Conservation (phyloP, 2,329 filamentous ascomycete species). For the Cercospora citrullina region DNA sequence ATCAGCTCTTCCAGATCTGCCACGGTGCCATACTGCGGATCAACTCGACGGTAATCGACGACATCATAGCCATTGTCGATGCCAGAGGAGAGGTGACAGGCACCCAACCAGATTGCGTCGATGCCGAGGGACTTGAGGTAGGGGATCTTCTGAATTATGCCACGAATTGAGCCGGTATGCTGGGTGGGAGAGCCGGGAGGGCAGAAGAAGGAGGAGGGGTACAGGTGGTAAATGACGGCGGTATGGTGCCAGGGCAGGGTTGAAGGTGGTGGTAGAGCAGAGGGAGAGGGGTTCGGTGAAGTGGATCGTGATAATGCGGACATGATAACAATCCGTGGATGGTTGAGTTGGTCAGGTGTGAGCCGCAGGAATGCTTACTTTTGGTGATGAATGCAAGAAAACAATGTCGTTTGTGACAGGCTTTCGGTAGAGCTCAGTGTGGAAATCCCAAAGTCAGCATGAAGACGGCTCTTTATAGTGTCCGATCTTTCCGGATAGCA, state of each 20-base stretch:
- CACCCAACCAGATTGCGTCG: constrained; percentile 67
- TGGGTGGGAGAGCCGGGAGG: constrained; percentile 54
- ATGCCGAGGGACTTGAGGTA: constrained; percentile 63
- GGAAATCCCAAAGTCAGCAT: not conserved
- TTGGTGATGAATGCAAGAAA: not conserved
- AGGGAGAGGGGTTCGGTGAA: not conserved
- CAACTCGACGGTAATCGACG: constrained; percentile 47
- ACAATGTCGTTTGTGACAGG: not conserved
- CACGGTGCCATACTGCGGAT: constrained; percentile 49
- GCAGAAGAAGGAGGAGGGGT: constrained; percentile 45
- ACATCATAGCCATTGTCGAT: constrained; percentile 58
- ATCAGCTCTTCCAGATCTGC: constrained; percentile 49
- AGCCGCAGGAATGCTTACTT: not conserved
- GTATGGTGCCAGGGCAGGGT: constrained; percentile 45
- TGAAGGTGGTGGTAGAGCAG: not conserved
- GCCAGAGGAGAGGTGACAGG: constrained; percentile 52
- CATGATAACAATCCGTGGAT: not conserved
- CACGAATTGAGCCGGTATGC: constrained; percentile 62
- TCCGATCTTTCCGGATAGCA: not conserved
- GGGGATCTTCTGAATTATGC: constrained; percentile 64
- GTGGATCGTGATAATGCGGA: not conserved
- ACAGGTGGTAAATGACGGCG: constrained; percentile 47
- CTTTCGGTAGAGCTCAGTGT: not conserved
- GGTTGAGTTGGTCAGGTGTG: not conserved
- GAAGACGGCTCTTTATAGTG: not conserved